A percentile compares a stretch with the other conserved stretches of the same genome.
phyloP scores from a whole-genome alignment of 2,329 filamentous ascomycete genomes.

The Trichoderma endophyticum region DNA sequence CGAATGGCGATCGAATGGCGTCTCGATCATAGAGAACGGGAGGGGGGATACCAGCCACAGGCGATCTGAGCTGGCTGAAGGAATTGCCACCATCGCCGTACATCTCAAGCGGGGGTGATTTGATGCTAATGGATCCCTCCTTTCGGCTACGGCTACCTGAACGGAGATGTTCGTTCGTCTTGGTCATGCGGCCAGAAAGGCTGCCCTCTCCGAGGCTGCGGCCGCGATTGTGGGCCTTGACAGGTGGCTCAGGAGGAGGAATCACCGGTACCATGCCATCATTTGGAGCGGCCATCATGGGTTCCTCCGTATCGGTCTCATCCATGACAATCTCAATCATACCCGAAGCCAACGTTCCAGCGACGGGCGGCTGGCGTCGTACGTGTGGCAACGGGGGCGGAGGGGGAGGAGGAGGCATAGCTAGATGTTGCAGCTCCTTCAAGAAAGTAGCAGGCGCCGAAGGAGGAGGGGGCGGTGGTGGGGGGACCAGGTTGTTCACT shows the following conservation, averaged over 20 bases:
- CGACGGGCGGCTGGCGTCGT: constrained; percentile 37
- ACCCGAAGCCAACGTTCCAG: constrained; percentile 49
- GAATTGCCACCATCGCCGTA: constrained; percentile 43
- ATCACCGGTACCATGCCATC: constrained; percentile 46
- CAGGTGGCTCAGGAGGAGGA: constrained; percentile 43
- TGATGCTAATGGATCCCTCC: constrained; percentile 30
- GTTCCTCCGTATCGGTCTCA: constrained; percentile 45
- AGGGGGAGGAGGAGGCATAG: constrained; percentile 58
- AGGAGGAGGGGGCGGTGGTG: constrained; percentile 47
- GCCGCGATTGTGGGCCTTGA: constrained; percentile 52
- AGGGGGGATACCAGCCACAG: constrained; percentile 27
- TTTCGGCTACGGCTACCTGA: constrained; percentile 57
- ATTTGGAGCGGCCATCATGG: constrained; percentile 35
- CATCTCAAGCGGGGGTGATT: constrained; percentile 30
- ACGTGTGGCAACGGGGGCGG: constrained; percentile 54
- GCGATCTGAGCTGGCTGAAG: constrained; percentile 31
- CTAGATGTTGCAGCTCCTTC: constrained; percentile 61
- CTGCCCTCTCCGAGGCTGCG: constrained; percentile 53
- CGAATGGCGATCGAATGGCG: constrained; percentile 33
- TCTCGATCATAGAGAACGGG: constrained; percentile 40
- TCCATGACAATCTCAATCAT: constrained; percentile 67
- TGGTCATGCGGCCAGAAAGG: constrained; percentile 53
- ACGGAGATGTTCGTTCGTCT: constrained; percentile 58
- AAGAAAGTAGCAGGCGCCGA: constrained; percentile 54
- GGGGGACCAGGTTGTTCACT: constrained; percentile 48